These are phyloP conservation scores for Pisolithus thermaeus DNA, from an alignment of 1,284 basidiomycete genomes.

Conservation along the genomic window DNA sequence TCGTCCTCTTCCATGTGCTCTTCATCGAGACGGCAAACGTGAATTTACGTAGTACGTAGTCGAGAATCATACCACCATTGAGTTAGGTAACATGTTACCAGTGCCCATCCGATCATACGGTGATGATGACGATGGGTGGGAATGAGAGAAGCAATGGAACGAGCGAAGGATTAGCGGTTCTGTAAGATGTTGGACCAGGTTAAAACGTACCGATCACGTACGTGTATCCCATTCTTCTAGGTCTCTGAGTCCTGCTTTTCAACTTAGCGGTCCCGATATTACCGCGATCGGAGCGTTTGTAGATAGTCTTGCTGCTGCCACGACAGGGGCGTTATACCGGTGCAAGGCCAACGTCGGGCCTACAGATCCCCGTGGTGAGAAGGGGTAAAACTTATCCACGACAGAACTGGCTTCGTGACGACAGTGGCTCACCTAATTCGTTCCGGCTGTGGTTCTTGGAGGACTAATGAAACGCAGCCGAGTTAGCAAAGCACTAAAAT, in stretches of 20 bases:
- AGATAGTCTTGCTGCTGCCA: too few species aligned
- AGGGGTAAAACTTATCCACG: too few species aligned
- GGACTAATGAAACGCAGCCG: too few species aligned
- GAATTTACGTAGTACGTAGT: not conserved
- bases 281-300: not conserved
- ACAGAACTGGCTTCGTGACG: too few species aligned
- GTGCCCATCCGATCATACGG: not conserved
- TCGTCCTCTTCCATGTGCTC: conserved; percentile 98
- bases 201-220: conserved; percentile 37
- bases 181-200: not conserved
- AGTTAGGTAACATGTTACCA: conserved; percentile 5
- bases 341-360: too few species aligned
- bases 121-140: not conserved
- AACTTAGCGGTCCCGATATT: not conserved
- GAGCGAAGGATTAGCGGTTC: not conserved
- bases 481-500: not conserved
- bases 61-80: not conserved
- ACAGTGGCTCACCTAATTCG: too few species aligned
- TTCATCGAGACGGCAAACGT: conserved; percentile 24
- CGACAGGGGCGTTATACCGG: too few species aligned
- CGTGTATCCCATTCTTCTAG: conserved; percentile 20
- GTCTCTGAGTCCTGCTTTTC: not conserved
- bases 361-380: not conserved
- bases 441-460: too few species aligned
- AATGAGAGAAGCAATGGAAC: not conserved